Evolutionary conservation across 352 stramenopile genomes (phyloP).

Genomic region (Globisporangium orthogonon): DNA sequence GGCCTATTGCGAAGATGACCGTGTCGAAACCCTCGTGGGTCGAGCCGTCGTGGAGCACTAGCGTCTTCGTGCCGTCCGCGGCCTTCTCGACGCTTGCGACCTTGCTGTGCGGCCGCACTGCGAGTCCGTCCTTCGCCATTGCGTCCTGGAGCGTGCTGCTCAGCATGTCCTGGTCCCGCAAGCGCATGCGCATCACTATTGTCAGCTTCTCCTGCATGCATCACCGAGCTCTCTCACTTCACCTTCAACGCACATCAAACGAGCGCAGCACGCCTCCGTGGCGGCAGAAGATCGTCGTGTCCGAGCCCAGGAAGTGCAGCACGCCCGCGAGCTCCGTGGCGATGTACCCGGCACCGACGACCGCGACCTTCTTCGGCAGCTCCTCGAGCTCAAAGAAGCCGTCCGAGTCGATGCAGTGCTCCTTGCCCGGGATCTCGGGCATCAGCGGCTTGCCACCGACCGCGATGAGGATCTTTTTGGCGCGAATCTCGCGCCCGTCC

Average conservation of each 20-base stretch:
- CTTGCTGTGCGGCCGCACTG: conserved; percentile 39
- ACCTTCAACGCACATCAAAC: conserved; percentile 68
- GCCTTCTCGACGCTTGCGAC: conserved; percentile 30
- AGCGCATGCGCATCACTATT: background rate
- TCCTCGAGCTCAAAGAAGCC: conserved; percentile 96
- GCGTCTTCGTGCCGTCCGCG: conserved; percentile 46
- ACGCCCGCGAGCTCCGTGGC: conserved; percentile 96
- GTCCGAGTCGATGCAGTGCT: conserved; percentile 94
- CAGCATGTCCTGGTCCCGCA: conserved; percentile 24
- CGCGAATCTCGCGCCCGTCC: conserved; percentile 43
- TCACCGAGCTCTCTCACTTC: background rate
- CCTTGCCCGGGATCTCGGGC: conserved; percentile 66
- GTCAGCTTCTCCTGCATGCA: background rate
- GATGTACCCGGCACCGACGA: conserved; percentile 98
- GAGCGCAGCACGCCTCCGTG: conserved; percentile 78
- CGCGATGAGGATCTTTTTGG: conserved; percentile 62
- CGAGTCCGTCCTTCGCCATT: conserved; percentile 48
- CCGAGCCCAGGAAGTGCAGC: conserved; percentile 88
- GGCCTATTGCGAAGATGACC: conserved; percentile 85
- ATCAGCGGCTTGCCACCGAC: conserved; percentile 54
- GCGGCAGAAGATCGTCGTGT: conserved; percentile 89
- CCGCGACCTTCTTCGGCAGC: conserved; percentile 90
- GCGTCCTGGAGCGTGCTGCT: conserved; percentile 48
- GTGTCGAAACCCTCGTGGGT: conserved; percentile 54
- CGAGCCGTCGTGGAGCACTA: conserved; percentile 37